Evolutionary conservation across 2,329 filamentous ascomycete genomes (phyloP), one percentile per base, ranked within the genome.

Genomic region (Coniella vitis): DNA sequence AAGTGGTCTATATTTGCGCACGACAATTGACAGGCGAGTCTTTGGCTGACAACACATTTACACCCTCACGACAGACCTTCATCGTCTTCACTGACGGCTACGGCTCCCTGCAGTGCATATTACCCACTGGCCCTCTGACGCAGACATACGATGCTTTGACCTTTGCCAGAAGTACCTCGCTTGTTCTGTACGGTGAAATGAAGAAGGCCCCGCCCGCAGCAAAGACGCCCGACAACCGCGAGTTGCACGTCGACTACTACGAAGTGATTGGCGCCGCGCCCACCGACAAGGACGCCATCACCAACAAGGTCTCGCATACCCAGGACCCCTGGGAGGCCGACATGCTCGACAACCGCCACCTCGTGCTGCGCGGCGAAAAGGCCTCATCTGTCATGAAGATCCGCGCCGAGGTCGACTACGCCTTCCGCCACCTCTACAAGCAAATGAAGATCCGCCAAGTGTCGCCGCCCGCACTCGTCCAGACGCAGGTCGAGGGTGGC

Each of bases 401-500:
- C 54, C 86, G 90, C 53, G 85, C 87, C 50, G 81, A 84, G 20
- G 81, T 91, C 47, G 83, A 95, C 65, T 80, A 78, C 57, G 87
- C 90, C 12, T 96, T 96, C 73, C 77, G 84, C 65, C 75, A 81
- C 61, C 78, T 82, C 34, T 95, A 89, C 73, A 81, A 86, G 61
- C 86, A 93, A 64, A 71, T 84, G 58, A 77, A 82, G 55, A 77
- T 91, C 66, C 77, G 84, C 61, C 90, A 95, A 70, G 90, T 95
- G 55, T 86, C 84, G 42, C 90, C 90, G 12, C 90, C 90, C 2
- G 89, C 89, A 29, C 84, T 95, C 67, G 93, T 95, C 52, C 93
- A 94, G 73, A 97, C 91, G 16, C 86, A 96, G 71, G 87, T 95
- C 63, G 90, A 97, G 70, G 90, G 90, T 56, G 90, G 90, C 49